Percentiles rank a stretch among this genome's conserved stretches.
These are phyloP conservation scores for Diaporthe capsici DNA, from an alignment of 2,329 filamentous ascomycete species.

Conservation along the genomic window DNA sequence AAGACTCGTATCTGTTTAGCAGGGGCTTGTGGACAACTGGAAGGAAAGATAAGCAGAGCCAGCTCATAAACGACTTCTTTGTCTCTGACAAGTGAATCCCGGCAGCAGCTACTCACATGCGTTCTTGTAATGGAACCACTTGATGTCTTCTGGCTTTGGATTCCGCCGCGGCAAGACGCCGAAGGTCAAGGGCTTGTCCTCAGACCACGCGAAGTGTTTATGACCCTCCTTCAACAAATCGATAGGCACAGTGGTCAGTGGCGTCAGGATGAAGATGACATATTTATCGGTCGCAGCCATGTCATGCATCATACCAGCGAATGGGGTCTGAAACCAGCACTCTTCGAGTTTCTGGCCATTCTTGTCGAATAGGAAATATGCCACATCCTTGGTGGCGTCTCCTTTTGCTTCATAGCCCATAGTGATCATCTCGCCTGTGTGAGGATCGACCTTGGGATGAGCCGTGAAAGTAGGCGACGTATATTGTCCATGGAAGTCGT, in stretches of 20 bases:
- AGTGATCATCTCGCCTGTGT: conserved; percentile 65
- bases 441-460: conserved; percentile 66
- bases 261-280: conserved; percentile 34
- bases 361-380: conserved; percentile 41
- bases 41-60: not conserved
- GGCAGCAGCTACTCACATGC: conserved; percentile 2
- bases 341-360: conserved; percentile 32
- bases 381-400: conserved; percentile 57
- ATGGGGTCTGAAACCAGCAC: conserved; percentile 36
- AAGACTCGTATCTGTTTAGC: not conserved
- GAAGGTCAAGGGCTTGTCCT: conserved; percentile 34
- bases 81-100: fast-evolving
- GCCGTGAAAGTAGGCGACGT: conserved; percentile 62
- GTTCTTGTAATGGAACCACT: conserved; percentile 34
- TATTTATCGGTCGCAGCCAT: conserved; percentile 31
- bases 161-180: conserved; percentile 28
- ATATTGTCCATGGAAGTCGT: conserved; percentile 66
- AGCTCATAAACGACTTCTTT: not conserved
- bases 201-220: conserved; percentile 37
- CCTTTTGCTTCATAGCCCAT: conserved; percentile 65
- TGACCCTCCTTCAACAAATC: conserved; percentile 32
- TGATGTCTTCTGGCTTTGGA: conserved; percentile 30
- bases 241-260: conserved; percentile 21
- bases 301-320: conserved; percentile 36
- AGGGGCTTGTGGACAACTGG: not conserved